Conservation (phyloP, 106 monocot genomes). For the Chionographis japonica region DNA sequence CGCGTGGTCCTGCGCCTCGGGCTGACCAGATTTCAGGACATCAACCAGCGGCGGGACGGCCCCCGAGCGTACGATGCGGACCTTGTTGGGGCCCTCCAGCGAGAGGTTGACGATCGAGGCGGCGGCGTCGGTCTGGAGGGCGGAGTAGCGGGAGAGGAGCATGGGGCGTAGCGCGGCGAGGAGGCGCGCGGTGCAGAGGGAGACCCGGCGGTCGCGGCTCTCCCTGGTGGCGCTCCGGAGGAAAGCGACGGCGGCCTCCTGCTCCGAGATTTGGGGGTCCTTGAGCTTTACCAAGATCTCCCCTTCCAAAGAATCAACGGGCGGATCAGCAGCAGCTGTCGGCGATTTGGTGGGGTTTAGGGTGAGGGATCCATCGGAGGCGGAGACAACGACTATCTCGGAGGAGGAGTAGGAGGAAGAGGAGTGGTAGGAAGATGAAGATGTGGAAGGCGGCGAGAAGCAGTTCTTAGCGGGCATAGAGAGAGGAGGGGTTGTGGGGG, state of each 20-base stretch:
- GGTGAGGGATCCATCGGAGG: not conserved
- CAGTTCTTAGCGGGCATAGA: not conserved
- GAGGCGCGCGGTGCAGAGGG: slow-evolving; percentile 52
- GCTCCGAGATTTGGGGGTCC: slow-evolving; percentile 27
- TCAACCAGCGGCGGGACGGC: slow-evolving; percentile 51
- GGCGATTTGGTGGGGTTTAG: not conserved
- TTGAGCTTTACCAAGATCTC: slow-evolving; percentile 27
- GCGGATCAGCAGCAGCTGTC: not conserved
- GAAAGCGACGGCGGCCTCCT: slow-evolving; percentile 32
- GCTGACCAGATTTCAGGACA: slow-evolving; percentile 22
- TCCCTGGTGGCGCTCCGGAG: slow-evolving; percentile 56
- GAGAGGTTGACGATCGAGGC: slow-evolving; percentile 78
- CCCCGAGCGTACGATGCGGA: slow-evolving; percentile 56
- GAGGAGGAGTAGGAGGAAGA: slow-evolving; percentile 14
- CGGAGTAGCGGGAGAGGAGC: slow-evolving; percentile 28
- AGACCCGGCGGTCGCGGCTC: slow-evolving; percentile 19
- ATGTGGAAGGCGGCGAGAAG: slow-evolving; percentile 6
- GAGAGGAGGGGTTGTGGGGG: not conserved
- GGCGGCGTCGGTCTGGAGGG: slow-evolving; percentile 36
- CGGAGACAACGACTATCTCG: not conserved
- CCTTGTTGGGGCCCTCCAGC: slow-evolving; percentile 55
- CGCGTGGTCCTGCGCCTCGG: slow-evolving; percentile 55
- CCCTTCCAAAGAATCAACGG: slow-evolving; percentile 35
- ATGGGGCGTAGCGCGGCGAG: slow-evolving; percentile 38
- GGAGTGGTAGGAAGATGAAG: not conserved